phyloP scores from a whole-genome alignment of 495 filamentous ascomycete species.

The Aspergillus leporis region DNA sequence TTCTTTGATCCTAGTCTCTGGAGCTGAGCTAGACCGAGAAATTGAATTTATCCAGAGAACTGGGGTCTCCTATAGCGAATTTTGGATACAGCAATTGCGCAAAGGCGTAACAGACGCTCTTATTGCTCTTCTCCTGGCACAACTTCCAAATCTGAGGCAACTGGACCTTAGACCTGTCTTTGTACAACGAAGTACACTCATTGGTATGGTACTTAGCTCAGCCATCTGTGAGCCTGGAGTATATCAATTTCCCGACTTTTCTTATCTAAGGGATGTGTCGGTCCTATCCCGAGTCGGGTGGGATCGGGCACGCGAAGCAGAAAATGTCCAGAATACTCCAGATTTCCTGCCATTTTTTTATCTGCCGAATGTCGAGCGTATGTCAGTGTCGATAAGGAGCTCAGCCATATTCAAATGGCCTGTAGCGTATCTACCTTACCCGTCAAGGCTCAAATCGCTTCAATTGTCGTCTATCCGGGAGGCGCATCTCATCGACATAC shows the following conservation, averaged over 20 bases:
- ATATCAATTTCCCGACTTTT: constrained; percentile 12
- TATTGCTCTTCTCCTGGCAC: constrained; percentile 23
- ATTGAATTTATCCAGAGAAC: constrained; percentile 16
- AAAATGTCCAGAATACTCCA: constrained; percentile 17
- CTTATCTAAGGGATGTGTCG: constrained; percentile 17
- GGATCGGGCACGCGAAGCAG: constrained; percentile 10
- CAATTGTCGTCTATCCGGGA: constrained; percentile 14
- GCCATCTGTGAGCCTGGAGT: constrained; percentile 17
- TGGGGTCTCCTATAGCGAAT: constrained; percentile 16
- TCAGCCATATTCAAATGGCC: constrained; percentile 19
- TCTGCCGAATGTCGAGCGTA: constrained; percentile 17
- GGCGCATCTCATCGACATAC: constrained; percentile 16
- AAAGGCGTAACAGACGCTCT: constrained; percentile 20
- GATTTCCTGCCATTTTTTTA: constrained; percentile 24
- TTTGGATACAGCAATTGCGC: constrained; percentile 21
- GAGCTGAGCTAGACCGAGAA: constrained; percentile 12
- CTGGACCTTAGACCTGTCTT: constrained; percentile 18
- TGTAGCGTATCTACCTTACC: constrained; percentile 8
- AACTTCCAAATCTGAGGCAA: constrained; percentile 15
- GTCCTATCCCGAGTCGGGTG: neutral
- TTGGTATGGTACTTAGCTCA: constrained; percentile 20
- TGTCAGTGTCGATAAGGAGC: constrained; percentile 19
- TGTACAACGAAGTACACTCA: constrained; percentile 15
- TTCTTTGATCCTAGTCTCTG: too few relatives aligned
- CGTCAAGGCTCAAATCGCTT: constrained; percentile 18